Conservation (phyloP, 805 yeast species). For the Candida broadrunensis region DNA sequence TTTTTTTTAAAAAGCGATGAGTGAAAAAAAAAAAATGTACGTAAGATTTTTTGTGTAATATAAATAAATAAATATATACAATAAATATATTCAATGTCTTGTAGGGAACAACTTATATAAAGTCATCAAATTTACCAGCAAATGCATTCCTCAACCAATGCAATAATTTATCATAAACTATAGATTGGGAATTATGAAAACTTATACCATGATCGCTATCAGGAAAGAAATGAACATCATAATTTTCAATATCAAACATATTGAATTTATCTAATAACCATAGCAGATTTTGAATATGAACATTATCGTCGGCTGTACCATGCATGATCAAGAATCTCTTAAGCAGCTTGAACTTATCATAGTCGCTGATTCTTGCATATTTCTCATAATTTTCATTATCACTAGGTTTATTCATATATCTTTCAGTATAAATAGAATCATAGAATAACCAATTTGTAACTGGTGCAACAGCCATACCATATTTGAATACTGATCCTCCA, state of each 20-base stretch:
- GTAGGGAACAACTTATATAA: too few species aligned
- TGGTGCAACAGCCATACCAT: constrained; percentile 96
- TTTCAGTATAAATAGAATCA: constrained; percentile 91
- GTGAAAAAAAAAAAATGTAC: constrained; percentile 1
- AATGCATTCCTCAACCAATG: constrained; percentile 69
- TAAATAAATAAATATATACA: too few species aligned
- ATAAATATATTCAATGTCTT: too few species aligned
- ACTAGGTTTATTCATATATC: constrained; percentile 87
- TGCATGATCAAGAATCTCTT: constrained; percentile 84
- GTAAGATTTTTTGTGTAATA: too few species aligned
- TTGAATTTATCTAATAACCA: constrained; percentile 71
- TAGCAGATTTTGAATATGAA: constrained; percentile 87
- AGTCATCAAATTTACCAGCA: constrained; percentile 16
- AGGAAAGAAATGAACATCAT: constrained; percentile 86
- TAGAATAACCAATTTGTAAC: constrained; percentile 93
- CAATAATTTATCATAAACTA: constrained; percentile 69
- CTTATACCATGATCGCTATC: constrained; percentile 86
- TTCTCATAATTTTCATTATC: constrained; percentile 63
- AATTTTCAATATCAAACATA: constrained; percentile 55
- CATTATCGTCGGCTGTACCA: constrained; percentile 97
- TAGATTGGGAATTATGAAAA: constrained; percentile 73
- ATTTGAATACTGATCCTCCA: constrained; percentile 68
- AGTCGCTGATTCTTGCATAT: constrained; percentile 52
- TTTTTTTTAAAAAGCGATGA: background rate
- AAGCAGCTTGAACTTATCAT: constrained; percentile 50